Base-by-base conservation (phyloP, 768 basidiomycete species). In the Tephrocybe sp. region DNA sequence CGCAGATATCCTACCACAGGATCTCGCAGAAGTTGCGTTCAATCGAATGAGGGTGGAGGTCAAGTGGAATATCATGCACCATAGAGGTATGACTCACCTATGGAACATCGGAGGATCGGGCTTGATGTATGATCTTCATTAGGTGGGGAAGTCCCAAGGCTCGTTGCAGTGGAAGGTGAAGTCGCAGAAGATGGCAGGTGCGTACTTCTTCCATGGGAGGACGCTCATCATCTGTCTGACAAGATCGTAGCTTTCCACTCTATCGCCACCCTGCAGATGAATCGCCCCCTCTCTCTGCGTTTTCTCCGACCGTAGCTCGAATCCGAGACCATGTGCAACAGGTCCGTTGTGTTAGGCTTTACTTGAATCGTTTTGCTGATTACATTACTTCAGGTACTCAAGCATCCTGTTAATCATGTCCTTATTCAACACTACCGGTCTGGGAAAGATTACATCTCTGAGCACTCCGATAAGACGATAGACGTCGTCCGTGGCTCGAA, bases 391-490 rank as follows among this genome's bases (percentile, higher is more conserved):
- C 17, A 74, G 71, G 61, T 66, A 23, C 62, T 75, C 1, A 62
- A 71, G 20, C 88, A 89, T 50, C 85, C 84, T 0, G 81, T 92
- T 4, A 93, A 93, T 61, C 90, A 93, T 58, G 90, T 88, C 42
- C 78, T 93, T 25, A 89, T 92, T 44, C 90, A 92, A 61, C 77
- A 81, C 62, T 92, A 92, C 63, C 87, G 90, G 50, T 77, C 76
- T 11, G 90, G 90, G 4, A 80, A 79, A 24, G 90, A 92, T 66
- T 88, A 85, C 67, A 92, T 92, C 55, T 90, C 89, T 0, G 89
- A 91, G 58, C 90, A 93, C 65, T 88, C 87, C 0, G 90, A 93
- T 67, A 93, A 93, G 69, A 93, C 90, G 4, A 79, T 92, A 58
- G 90, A 93, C 64, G 79, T 93, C 56, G 81, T 85, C 3, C 80